Percentiles rank a stretch among this genome's conserved stretches.
These are phyloP conservation scores for Odontarrhena argentea DNA, from an alignment of 345 rosid species.

Conservation along the genomic window DNA sequence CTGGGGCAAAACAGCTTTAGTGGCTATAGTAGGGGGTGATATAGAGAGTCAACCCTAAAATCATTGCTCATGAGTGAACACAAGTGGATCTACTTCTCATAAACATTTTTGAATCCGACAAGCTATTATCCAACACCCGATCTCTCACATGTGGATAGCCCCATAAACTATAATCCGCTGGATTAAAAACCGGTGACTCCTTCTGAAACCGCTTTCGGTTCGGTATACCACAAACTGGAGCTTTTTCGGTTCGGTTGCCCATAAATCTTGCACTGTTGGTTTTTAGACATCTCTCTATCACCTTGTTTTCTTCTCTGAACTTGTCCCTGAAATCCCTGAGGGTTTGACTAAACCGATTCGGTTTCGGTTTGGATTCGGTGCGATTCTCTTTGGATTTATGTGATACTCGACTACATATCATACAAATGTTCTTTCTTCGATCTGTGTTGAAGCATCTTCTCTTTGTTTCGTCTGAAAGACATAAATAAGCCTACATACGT, in stretches of 20 bases:
- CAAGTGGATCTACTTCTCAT: conserved; percentile 57
- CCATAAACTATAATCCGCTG: conserved; percentile 51
- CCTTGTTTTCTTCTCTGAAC: conserved; percentile 77
- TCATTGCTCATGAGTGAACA: conserved; percentile 48
- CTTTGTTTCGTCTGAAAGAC: conserved; percentile 61
- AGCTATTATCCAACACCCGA: conserved; percentile 48
- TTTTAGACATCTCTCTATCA: conserved; percentile 76
- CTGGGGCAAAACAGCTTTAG: no score
- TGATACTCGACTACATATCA: conserved; percentile 55
- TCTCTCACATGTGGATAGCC: conserved; percentile 84
- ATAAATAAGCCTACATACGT: conserved; percentile 65
- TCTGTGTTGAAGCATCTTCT: conserved; percentile 65
- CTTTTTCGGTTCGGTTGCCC: conserved; percentile 38
- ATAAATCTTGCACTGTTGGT: conserved; percentile 44
- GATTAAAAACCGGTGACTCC: conserved; percentile 78
- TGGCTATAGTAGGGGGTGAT: no score
- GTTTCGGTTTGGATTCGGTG: conserved; percentile 29
- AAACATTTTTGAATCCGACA: conserved; percentile 43
- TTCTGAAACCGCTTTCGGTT: conserved; percentile 15
- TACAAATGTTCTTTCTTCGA: conserved; percentile 57
- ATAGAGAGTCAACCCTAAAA: no score
- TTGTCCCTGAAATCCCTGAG: conserved; percentile 58
- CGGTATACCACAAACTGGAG: conserved; percentile 19
- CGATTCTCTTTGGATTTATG: conserved; percentile 36
- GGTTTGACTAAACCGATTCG: conserved; percentile 40